These are phyloP conservation scores for Pythium utonaiense DNA, from an alignment of 352 stramenopile species.

Conservation along the genomic window DNA sequence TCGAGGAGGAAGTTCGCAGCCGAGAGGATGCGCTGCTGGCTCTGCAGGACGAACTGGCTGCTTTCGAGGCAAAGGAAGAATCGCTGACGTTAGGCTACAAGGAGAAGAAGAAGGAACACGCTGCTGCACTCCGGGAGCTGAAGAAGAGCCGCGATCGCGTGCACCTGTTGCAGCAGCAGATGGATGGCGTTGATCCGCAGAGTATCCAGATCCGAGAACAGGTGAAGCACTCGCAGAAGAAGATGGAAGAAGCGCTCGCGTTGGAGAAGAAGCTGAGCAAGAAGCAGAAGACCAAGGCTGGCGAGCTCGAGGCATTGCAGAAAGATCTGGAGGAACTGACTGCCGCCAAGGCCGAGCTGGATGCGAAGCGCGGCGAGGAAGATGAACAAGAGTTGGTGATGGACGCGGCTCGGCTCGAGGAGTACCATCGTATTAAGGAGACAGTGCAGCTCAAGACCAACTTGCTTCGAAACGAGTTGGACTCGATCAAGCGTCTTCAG, in stretches of 20 bases:
- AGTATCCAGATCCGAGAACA: constrained; percentile 87
- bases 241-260: constrained; percentile 47
- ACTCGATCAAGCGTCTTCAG: constrained; percentile 66
- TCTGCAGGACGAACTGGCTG: constrained; percentile 39
- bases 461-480: constrained; percentile 59
- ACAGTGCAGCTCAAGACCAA: constrained; percentile 66
- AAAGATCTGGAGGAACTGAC: constrained; percentile 66
- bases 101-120: constrained; percentile 77
- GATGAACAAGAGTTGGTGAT: constrained; percentile 54
- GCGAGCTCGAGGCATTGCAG: constrained; percentile 80
- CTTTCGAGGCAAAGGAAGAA: constrained; percentile 50
- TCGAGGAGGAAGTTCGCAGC: constrained; percentile 86
- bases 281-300: constrained; percentile 78
- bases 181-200: constrained; percentile 77
- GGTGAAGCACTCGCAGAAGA: constrained; percentile 78
- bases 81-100: constrained; percentile 38
- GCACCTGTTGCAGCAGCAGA: constrained; percentile 74
- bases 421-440: constrained; percentile 86
- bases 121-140: constrained; percentile 44
- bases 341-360: constrained; percentile 51
- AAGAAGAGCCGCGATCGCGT: constrained; percentile 67
- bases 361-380: constrained; percentile 40
- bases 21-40: constrained; percentile 74
- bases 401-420: constrained; percentile 58
- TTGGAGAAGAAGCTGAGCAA: constrained; percentile 59